phyloP scores from a whole-genome alignment of 225 moss, liverwort and hornwort species.

The Polytrichum commune region DNA sequence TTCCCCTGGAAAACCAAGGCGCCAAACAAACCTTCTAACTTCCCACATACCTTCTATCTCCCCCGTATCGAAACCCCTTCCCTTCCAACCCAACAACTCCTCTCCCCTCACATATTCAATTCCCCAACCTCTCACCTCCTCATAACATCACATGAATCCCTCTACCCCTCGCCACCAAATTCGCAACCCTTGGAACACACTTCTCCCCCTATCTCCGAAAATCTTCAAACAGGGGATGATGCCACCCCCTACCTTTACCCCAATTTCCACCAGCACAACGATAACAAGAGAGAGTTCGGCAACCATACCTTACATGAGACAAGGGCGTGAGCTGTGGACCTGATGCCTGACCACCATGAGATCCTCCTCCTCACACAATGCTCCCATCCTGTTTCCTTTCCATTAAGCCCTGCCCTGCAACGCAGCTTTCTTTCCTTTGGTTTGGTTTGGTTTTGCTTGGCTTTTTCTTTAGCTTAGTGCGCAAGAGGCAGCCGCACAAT shows the following conservation, averaged over 20 bases:
- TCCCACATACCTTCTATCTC: conserved; percentile 1
- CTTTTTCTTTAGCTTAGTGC: too few relatives aligned
- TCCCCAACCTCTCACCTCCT: not conserved
- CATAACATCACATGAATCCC: not conserved
- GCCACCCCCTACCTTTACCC: too few relatives aligned
- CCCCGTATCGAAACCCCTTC: not conserved
- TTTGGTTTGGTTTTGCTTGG: too few relatives aligned
- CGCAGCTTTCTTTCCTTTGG: too few relatives aligned
- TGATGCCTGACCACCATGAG: too few relatives aligned
- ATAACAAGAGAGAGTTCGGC: not conserved
- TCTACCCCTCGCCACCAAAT: not conserved
- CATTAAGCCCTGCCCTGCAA: too few relatives aligned
- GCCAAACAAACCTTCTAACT: conserved; percentile 1
- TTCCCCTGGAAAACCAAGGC: not conserved
- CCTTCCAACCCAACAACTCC: not conserved
- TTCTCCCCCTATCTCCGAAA: not conserved
- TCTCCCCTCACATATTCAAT: not conserved
- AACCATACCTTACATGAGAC: not conserved
- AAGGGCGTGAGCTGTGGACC: not conserved
- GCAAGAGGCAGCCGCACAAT: too few relatives aligned
- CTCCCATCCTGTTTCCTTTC: too few relatives aligned
- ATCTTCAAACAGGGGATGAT: not conserved
- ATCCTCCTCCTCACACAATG: too few relatives aligned
- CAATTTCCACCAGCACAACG: not conserved
- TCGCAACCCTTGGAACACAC: not conserved